Evolutionary conservation across 202 grass and related monocot genomes (phyloP).

Genomic region (Saccharum hybrid): DNA sequence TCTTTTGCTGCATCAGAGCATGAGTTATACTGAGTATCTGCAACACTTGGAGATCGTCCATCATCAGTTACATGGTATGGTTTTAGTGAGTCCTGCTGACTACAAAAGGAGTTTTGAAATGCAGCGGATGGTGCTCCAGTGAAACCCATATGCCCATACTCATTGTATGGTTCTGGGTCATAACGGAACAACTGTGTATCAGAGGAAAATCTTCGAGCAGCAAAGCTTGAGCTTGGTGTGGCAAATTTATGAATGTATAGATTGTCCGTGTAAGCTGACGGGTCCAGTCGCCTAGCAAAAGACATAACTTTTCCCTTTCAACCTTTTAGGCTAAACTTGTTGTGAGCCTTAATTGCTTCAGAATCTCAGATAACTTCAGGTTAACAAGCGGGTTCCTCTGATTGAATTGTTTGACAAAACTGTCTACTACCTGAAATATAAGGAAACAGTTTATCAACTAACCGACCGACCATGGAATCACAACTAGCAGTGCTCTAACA

Average conservation of each 20-base stretch:
- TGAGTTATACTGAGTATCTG: slow-evolving; percentile 56
- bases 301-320: slow-evolving; percentile 60
- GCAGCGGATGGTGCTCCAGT: slow-evolving; percentile 41
- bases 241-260: slow-evolving; percentile 64
- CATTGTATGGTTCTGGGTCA: slow-evolving; percentile 56
- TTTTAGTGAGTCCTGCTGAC: slow-evolving; percentile 60
- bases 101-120: slow-evolving; percentile 58
- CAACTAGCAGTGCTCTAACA: slow-evolving; percentile 11
- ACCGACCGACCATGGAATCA: slow-evolving; percentile 1
- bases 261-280: slow-evolving; percentile 61
- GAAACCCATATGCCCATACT: slow-evolving; percentile 60
- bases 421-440: slow-evolving; percentile 29
- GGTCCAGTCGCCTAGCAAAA: slow-evolving; percentile 57
- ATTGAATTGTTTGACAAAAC: slow-evolving; percentile 30
- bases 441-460: slow-evolving; percentile 29
- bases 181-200: slow-evolving; percentile 61
- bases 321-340: slow-evolving; percentile 4
- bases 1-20: slow-evolving; percentile 56
- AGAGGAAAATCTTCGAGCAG: slow-evolving; percentile 51
- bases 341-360: slow-evolving; percentile 17
- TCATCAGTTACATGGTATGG: slow-evolving; percentile 60
- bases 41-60: slow-evolving; percentile 45
- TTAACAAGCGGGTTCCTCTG: neutral
- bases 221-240: slow-evolving; percentile 53
- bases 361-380: slow-evolving; percentile 6